Evolutionary conservation across 1,284 basidiomycete species (phyloP).

Genomic region (Irpex rosettiformis): DNA sequence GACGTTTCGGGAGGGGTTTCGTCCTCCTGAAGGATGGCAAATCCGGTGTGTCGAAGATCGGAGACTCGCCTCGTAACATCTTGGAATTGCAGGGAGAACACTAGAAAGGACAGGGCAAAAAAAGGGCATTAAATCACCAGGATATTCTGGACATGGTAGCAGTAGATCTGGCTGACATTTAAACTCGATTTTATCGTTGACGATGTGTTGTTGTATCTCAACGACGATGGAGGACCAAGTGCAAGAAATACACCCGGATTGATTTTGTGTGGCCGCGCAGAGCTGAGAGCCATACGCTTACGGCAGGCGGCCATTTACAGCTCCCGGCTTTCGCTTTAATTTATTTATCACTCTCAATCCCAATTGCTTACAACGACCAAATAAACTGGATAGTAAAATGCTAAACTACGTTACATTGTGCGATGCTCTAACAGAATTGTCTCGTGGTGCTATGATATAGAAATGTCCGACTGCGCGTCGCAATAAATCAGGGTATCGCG

Average conservation of each 20-base stretch:
- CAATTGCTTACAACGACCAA: conserved; percentile 22
- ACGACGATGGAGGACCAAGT: neutral
- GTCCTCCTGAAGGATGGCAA: conserved; percentile 57
- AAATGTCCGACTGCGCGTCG: conserved; percentile 50
- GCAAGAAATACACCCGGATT: neutral
- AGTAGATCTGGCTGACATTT: neutral
- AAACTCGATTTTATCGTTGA: neutral
- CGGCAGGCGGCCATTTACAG: neutral
- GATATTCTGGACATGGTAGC: neutral
- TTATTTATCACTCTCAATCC: neutral
- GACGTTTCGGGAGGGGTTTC: conserved; percentile 74
- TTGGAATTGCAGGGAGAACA: conserved; percentile 14
- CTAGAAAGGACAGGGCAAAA: neutral
- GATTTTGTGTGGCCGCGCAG: neutral
- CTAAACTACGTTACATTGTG: conserved; percentile 51
- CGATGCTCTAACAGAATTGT: conserved; percentile 63
- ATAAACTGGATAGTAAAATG: conserved; percentile 26
- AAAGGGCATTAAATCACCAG: neutral
- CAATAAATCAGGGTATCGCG: conserved; percentile 56
- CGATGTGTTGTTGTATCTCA: neutral
- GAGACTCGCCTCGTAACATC: conserved; percentile 48
- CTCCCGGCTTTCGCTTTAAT: neutral
- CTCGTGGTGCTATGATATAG: conserved; percentile 57
- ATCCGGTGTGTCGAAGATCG: conserved; percentile 60
- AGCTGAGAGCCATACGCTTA: neutral